Evolutionary conservation across 1,284 basidiomycete genomes (phyloP), one percentile per base, ranked within the genome.

Genomic region (Irpex sp.): DNA sequence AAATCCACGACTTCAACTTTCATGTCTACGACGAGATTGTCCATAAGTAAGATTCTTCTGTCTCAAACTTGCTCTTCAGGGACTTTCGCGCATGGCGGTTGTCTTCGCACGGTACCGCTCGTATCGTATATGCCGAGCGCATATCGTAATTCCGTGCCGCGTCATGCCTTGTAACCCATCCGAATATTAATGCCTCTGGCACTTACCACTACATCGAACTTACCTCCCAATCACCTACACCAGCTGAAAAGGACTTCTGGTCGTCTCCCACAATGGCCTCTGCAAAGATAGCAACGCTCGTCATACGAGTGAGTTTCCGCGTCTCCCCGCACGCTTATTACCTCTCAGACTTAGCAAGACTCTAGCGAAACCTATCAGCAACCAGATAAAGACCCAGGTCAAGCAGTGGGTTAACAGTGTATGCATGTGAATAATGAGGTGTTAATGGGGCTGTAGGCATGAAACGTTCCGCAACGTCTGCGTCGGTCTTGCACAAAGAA

Each of bases 311-410:
- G 75, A 77, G 86, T 77, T 19, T 21, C 19, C 49, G 37, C 21
- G 37, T 46, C 46, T 49, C 9, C 56, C 50, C 59, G 62, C 56
- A 62, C 43, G 50, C 26, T 15, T 19, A 47, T 56, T 33, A 31
- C 47, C 57, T 63, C 71, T 74, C 50, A 74, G 62, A 60, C 65
- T 64, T 67, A 65, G 62, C 68, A 62, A 94, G 92, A 94, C 92
- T 35, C 74, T 94, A 71, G 92, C 93, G 59, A 94, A 94, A 77
- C 93, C 93, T 49, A 93, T 95, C 68, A 89, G 90, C 51, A 81
- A 81, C 59, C 82, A 82, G 57, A 79, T 95, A 62, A 94, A 90
- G 76, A 80, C 81, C 47, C 92, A 94, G 73, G 93, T 90, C 1
- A 87, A 84, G 66, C 83, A 93, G 93, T 94, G 70, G 68, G 88